Percentiles rank a stretch among this genome's conserved stretches.
Evolutionary conservation across 768 basidiomycete species (phyloP).

Genomic region (Tephrocybe sp.): DNA sequence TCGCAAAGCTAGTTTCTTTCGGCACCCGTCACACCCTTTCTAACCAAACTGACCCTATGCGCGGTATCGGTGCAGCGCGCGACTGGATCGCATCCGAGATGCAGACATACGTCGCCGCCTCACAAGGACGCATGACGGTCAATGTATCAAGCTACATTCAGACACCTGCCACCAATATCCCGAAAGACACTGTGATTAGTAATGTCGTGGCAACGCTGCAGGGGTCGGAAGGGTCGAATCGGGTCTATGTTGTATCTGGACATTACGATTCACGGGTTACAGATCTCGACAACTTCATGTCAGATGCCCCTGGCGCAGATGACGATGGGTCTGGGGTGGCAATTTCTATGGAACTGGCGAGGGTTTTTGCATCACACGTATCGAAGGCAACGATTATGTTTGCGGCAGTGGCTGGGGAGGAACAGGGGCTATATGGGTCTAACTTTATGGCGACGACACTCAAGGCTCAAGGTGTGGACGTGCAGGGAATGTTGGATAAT

Average conservation of each 20-base stretch:
- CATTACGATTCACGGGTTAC: constrained; percentile 53
- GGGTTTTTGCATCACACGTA: constrained; percentile 45
- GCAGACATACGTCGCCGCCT: constrained; percentile 33
- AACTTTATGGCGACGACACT: constrained; percentile 43
- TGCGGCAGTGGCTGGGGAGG: constrained; percentile 48
- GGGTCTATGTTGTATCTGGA: constrained; percentile 51
- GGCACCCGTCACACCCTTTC: constrained; percentile 54
- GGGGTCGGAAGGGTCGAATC: constrained; percentile 45
- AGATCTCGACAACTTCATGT: constrained; percentile 32
- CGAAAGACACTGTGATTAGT: constrained; percentile 42
- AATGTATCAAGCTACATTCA: constrained; percentile 45
- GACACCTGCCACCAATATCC: constrained; percentile 30
- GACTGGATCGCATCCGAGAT: constrained; percentile 54
- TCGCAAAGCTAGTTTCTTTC: constrained; percentile 51
- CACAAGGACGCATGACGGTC: constrained; percentile 41
- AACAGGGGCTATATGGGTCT: constrained; percentile 50
- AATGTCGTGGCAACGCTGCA: constrained; percentile 50
- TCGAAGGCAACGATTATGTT: constrained; percentile 52
- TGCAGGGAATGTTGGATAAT: constrained; percentile 57
- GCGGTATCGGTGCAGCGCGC: constrained; percentile 53
- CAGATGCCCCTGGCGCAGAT: constrained; percentile 50
- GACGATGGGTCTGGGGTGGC: constrained; percentile 57
- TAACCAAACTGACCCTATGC: constrained; percentile 47
- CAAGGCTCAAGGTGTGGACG: constrained; percentile 39
- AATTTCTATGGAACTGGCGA: constrained; percentile 50